phyloP scores from a whole-genome alignment of 768 basidiomycete species.

The Lanmaoa pseudosensibilis region DNA sequence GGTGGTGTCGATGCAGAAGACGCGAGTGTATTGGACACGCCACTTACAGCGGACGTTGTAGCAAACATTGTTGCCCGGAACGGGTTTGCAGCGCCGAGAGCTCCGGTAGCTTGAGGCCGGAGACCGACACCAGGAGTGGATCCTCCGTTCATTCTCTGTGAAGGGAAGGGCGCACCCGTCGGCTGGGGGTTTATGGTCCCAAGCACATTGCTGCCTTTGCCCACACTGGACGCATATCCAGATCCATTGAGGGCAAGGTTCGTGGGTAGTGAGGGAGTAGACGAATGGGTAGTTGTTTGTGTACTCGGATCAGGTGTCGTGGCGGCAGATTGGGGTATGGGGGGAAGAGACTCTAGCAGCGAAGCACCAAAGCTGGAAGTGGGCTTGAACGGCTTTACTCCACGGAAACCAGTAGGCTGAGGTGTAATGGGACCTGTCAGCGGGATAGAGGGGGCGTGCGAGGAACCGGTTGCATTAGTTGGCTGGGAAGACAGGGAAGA shows the following conservation, averaged over 20 bases:
- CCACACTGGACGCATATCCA: slow-evolving; percentile 6
- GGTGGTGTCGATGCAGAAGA: slow-evolving; percentile 29
- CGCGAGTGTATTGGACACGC: slow-evolving; percentile 8
- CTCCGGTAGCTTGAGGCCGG: slow-evolving; percentile 62
- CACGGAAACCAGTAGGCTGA: slow-evolving; percentile 53
- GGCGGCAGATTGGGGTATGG: slow-evolving; percentile 61
- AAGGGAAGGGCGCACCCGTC: slow-evolving; percentile 19
- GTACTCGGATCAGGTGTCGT: slow-evolving; percentile 42
- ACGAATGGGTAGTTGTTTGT: slow-evolving; percentile 11
- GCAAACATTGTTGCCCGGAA: slow-evolving; percentile 64
- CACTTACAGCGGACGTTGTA: slow-evolving; percentile 25
- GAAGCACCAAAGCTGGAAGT: slow-evolving; percentile 77
- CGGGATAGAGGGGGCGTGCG: slow-evolving; percentile 37
- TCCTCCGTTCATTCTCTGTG: slow-evolving; percentile 18
- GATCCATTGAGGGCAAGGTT: slow-evolving; percentile 14
- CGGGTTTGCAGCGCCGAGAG: slow-evolving; percentile 53
- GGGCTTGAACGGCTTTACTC: slow-evolving; percentile 81
- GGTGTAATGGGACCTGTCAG: slow-evolving; percentile 36
- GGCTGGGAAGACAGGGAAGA: slow-evolving; percentile 49
- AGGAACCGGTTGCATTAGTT: slow-evolving; percentile 43
- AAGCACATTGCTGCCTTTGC: slow-evolving; percentile 20
- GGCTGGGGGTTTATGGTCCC: slow-evolving; percentile 38
- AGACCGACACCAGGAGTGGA: slow-evolving; percentile 45
- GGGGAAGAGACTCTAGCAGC: slow-evolving; percentile 69
- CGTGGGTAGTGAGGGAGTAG: slow-evolving; percentile 29